Conservation (phyloP, 169 alveolate species). For the Neospora caninum region DNA sequence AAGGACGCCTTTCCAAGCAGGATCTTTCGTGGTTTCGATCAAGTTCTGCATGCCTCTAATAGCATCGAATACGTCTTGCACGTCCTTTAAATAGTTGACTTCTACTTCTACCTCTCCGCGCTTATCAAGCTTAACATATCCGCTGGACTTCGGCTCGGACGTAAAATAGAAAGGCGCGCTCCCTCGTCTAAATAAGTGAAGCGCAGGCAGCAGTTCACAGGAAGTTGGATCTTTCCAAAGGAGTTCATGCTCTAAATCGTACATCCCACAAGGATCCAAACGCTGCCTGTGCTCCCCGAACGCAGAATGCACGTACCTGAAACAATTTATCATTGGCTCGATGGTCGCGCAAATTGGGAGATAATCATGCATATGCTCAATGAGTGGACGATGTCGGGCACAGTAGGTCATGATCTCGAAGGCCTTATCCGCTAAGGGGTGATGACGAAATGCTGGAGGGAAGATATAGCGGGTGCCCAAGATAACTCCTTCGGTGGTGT, state of each 20-base stretch:
- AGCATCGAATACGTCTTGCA: constrained; percentile 46
- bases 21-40: not conserved
- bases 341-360: constrained; percentile 32
- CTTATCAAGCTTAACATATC: constrained; percentile 22
- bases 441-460: constrained; percentile 72
- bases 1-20: constrained; percentile 38
- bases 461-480: constrained; percentile 69
- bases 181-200: not conserved
- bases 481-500: constrained; percentile 67
- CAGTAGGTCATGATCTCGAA: constrained; percentile 67
- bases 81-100: constrained; percentile 24
- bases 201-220: not conserved
- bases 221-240: not conserved
- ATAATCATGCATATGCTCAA: constrained; percentile 16
- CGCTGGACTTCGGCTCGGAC: constrained; percentile 48
- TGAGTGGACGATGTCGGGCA: constrained; percentile 55
- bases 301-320: constrained; percentile 37
- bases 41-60: constrained; percentile 37
- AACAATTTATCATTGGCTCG: constrained; percentile 61
- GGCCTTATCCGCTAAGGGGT: constrained; percentile 67
- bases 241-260: not conserved
- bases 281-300: too few species aligned
- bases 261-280: not conserved
- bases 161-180: constrained; percentile 47
- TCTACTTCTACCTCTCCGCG: constrained; percentile 45